phyloP scores from a whole-genome alignment of 108 stramenopile genomes.

The Cyclotella sp. region DNA sequence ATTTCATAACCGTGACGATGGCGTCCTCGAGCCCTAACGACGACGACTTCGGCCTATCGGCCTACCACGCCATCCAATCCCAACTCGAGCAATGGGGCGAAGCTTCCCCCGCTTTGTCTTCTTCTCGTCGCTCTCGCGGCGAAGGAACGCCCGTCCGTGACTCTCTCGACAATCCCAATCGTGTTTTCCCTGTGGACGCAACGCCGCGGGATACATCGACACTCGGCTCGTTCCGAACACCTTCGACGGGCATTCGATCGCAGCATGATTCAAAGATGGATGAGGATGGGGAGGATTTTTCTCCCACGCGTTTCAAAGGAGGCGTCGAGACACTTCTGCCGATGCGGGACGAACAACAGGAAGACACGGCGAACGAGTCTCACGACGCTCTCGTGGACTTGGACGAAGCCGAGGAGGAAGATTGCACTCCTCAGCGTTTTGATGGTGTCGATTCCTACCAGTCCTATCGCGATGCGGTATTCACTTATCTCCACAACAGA shows the following conservation, averaged over 20 bases:
- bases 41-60: conserved; percentile 41
- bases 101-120: conserved; percentile 4
- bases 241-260: background rate
- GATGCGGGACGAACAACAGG: background rate
- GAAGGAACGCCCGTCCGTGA: background rate
- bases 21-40: conserved; percentile 6
- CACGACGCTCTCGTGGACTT: background rate
- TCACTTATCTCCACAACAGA: conserved; percentile 50
- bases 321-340: conserved; percentile 39
- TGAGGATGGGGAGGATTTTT: background rate
- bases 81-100: conserved; percentile 36
- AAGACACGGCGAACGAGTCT: conserved; percentile 2
- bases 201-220: background rate
- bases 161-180: conserved; percentile 15
- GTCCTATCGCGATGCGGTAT: conserved; percentile 69
- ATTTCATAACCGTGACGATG: too few relatives aligned
- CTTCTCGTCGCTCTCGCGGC: background rate
- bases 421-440: background rate
- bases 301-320: conserved; percentile 8
- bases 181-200: too few relatives aligned
- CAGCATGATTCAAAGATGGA: background rate
- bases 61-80: conserved; percentile 36
- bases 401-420: background rate
- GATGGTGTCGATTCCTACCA: conserved; percentile 47
- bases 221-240: background rate